These are phyloP conservation scores for Podila epicladia DNA, from an alignment of 192 early-diverging fungal species.

Conservation along the genomic window DNA sequence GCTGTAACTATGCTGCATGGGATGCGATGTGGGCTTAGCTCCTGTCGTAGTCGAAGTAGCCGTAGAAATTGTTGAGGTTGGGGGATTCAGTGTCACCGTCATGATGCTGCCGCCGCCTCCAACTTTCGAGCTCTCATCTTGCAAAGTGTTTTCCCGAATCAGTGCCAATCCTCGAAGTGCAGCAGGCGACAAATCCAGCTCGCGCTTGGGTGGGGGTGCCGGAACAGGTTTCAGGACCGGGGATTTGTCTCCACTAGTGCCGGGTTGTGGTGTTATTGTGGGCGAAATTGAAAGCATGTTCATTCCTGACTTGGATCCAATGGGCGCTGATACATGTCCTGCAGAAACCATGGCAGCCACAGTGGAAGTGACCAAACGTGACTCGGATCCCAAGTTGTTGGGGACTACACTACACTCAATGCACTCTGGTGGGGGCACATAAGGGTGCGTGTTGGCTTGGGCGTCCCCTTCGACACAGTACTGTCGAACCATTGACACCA, in stretches of 20 bases:
- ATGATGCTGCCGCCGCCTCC: slow-evolving; percentile 34
- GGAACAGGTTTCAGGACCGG: background rate
- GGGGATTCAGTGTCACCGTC: background rate
- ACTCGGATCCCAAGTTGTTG: background rate
- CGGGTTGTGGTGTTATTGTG: background rate
- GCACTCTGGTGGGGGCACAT: slow-evolving; percentile 34
- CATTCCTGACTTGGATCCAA: slow-evolving; percentile 7
- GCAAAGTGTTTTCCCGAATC: slow-evolving; percentile 32
- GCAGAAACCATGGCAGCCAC: slow-evolving; percentile 45
- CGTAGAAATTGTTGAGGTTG: slow-evolving; percentile 2
- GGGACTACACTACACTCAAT: background rate
- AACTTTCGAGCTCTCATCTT: slow-evolving; percentile 41
- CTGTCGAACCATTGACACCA: slow-evolving; percentile 54
- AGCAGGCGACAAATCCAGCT: slow-evolving; percentile 36
- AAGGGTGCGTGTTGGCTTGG: slow-evolving; percentile 27
- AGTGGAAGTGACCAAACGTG: slow-evolving; percentile 22
- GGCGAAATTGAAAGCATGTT: background rate
- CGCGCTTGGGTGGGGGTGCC: slow-evolving; percentile 14
- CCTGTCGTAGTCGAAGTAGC: background rate
- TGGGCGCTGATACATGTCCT: slow-evolving; percentile 39
- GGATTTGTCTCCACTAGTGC: background rate
- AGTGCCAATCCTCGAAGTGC: slow-evolving; percentile 32
- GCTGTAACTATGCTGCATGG: slow-evolving; percentile 14
- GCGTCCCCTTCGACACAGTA: slow-evolving; percentile 48
- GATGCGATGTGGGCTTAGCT: background rate